Evolutionary conservation across 2,329 filamentous ascomycete genomes (phyloP).

Genomic region (Fusarium citri): DNA sequence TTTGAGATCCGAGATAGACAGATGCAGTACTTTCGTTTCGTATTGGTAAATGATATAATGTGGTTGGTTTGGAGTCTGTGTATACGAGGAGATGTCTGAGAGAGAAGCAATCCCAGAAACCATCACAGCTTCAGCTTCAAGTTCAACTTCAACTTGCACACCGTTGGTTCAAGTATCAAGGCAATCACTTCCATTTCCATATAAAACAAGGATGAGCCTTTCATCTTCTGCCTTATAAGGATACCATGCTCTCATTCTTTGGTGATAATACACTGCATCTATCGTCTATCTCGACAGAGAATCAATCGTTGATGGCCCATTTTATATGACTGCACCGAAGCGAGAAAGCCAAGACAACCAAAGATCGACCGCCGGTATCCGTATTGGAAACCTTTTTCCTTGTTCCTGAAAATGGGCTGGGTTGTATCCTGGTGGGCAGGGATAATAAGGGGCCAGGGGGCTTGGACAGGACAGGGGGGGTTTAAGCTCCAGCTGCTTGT

Average conservation of each 20-base stretch:
- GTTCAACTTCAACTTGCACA: neutral
- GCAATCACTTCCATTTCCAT: neutral
- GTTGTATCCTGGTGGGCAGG: constrained; percentile 25
- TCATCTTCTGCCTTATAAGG: neutral
- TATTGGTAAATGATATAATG: neutral
- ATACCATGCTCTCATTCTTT: neutral
- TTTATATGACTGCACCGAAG: neutral
- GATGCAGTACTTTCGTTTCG: neutral
- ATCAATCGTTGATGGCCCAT: too few relatives aligned
- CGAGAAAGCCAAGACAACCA: constrained; percentile 15
- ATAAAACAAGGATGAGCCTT: constrained; percentile 12
- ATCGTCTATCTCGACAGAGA: neutral
- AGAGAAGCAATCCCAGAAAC: neutral
- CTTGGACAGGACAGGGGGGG: constrained; percentile 17
- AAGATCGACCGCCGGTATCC: constrained; percentile 15
- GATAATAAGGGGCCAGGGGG: constrained; percentile 29
- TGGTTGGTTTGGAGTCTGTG: neutral
- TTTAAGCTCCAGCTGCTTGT: constrained; percentile 19
- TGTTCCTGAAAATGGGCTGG: constrained; percentile 28
- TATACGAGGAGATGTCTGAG: neutral
- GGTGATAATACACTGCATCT: neutral
- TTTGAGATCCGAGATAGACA: constrained; percentile 16
- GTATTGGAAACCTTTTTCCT: constrained; percentile 20
- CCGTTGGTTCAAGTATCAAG: constrained; percentile 9
- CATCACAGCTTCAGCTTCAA: neutral